Evolutionary conservation across 345 rosid genomes (phyloP).

Genomic region (Eucalyptus victrix): DNA sequence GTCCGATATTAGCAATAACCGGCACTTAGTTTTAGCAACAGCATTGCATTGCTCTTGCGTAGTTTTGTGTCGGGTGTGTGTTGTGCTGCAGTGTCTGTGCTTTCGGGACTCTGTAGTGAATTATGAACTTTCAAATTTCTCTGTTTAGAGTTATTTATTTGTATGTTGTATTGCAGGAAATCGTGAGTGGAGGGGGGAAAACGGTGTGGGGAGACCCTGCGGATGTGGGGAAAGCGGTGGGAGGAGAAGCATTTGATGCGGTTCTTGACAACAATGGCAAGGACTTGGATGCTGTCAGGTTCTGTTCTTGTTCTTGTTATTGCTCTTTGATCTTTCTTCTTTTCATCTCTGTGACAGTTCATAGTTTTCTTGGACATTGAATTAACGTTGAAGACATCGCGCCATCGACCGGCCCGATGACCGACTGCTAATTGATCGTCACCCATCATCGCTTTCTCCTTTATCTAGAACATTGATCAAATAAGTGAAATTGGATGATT

Average conservation of each 20-base stretch:
- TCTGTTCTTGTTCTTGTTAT: neutral
- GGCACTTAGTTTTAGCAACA: neutral
- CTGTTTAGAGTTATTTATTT: neutral
- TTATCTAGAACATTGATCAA: neutral
- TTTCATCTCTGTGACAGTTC: neutral
- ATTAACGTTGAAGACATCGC: neutral
- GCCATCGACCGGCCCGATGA: neutral
- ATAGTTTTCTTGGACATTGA: neutral
- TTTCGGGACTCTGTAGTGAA: neutral
- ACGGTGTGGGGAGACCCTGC: slow-evolving; percentile 90
- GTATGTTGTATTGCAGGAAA: slow-evolving; percentile 38
- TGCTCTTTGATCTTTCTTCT: neutral
- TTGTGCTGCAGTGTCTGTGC: neutral
- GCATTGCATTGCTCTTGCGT: neutral
- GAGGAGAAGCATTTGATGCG: slow-evolving; percentile 59
- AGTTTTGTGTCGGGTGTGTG: neutral
- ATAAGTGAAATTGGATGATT: neutral
- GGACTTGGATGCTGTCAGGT: slow-evolving; percentile 77
- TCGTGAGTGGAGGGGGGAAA: slow-evolving; percentile 73
- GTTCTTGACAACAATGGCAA: slow-evolving; percentile 97
- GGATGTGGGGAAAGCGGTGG: slow-evolving; percentile 54
- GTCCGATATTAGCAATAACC: neutral
- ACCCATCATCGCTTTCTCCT: neutral
- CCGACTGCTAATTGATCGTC: accelerated
- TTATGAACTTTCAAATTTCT: neutral